phyloP scores from a whole-genome alignment of 352 stramenopile species.

The Phytophthora cajani region DNA sequence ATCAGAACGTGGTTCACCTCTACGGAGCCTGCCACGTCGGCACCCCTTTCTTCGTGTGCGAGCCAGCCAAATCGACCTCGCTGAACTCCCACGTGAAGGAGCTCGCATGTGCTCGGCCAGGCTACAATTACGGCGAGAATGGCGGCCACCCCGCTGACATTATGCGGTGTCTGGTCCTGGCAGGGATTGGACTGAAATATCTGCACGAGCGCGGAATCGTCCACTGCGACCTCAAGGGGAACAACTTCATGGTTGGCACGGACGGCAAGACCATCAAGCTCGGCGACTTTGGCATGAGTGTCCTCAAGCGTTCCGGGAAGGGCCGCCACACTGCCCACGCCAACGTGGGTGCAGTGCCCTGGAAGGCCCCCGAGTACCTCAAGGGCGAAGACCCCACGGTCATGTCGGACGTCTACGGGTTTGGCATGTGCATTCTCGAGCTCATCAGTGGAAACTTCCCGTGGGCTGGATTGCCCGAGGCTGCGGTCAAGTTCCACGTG shows the following conservation, averaged over 20 bases:
- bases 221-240: slow-evolving; percentile 47
- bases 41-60: slow-evolving; percentile 38
- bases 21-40: slow-evolving; percentile 43
- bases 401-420: slow-evolving; percentile 37
- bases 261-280: slow-evolving; percentile 42
- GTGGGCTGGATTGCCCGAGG: slow-evolving; percentile 30
- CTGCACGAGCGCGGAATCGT: slow-evolving; percentile 40
- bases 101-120: slow-evolving; percentile 13
- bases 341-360: slow-evolving; percentile 25
- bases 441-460: slow-evolving; percentile 35
- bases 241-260: slow-evolving; percentile 42
- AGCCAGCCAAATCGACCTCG: slow-evolving; percentile 29
- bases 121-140: slow-evolving; percentile 24
- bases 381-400: slow-evolving; percentile 9
- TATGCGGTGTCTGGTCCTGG: slow-evolving; percentile 32
- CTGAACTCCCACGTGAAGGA: slow-evolving; percentile 24
- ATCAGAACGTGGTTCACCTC: slow-evolving; percentile 42
- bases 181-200: slow-evolving; percentile 41
- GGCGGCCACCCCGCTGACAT: slow-evolving; percentile 27
- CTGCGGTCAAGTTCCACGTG: slow-evolving; percentile 39
- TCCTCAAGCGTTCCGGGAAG: slow-evolving; percentile 29
- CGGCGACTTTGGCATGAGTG: slow-evolving; percentile 41
- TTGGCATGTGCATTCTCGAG: slow-evolving; percentile 48
- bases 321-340: slow-evolving; percentile 5
- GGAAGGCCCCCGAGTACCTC: slow-evolving; percentile 45